These are phyloP conservation scores for Porpolomopsis calyptriformis DNA, from an alignment of 768 basidiomycete species.

Conservation along the genomic window DNA sequence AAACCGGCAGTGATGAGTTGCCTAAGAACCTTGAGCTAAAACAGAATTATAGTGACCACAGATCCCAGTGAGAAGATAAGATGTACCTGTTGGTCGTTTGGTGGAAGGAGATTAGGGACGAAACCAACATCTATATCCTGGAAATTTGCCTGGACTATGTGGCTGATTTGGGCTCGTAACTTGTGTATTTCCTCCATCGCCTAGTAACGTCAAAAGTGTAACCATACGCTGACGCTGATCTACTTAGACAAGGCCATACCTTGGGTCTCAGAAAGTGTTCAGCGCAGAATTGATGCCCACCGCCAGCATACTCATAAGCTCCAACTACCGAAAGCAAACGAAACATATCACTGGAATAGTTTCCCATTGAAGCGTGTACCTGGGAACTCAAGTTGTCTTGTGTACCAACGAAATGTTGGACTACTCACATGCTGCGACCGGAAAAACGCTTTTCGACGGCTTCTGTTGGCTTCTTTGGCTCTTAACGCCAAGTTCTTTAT, in stretches of 20 bases:
- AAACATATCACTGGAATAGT: conserved; percentile 75
- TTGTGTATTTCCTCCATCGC: conserved; percentile 99
- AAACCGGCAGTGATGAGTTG: conserved; percentile 85
- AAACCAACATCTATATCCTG: conserved; percentile 52
- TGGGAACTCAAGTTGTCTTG: conserved; percentile 19
- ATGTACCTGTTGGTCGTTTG: conserved; percentile 63
- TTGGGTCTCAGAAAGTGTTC: conserved; percentile 87
- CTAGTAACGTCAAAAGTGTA: conserved; percentile 27
- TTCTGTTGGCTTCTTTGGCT: conserved; percentile 47
- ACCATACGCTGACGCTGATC: not conserved
- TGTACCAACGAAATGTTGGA: not conserved
- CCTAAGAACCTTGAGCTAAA: conserved; percentile 79
- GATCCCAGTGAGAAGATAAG: not conserved
- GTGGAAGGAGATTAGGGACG: conserved; percentile 58
- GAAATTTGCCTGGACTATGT: conserved; percentile 75
- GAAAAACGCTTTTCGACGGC: conserved; percentile 70
- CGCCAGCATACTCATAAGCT: conserved; percentile 88
- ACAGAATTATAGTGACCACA: conserved; percentile 3
- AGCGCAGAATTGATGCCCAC: conserved; percentile 67
- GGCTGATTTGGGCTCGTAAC: conserved; percentile 77
- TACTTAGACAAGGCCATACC: conserved; percentile 30
- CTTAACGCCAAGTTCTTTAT: conserved; percentile 36
- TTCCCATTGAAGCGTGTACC: conserved; percentile 74
- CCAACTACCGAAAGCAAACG: conserved; percentile 88
- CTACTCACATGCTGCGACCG: conserved; percentile 61